Conservation (phyloP, 352 stramenopile genomes). For the Globisporangium solare region DNA sequence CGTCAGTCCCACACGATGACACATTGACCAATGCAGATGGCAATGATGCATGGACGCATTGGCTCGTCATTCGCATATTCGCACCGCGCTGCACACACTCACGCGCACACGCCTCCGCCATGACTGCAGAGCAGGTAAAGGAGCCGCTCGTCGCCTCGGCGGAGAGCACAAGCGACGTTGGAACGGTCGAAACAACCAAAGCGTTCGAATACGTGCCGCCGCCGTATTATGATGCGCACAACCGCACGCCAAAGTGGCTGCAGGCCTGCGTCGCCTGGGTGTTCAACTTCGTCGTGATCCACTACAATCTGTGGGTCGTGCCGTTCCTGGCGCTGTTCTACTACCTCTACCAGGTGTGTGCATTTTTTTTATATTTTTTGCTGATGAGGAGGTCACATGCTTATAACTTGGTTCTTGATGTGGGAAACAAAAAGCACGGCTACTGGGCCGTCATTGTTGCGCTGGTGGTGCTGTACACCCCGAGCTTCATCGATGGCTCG, state of each 20-base stretch:
- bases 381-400: too few relatives aligned
- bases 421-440: conserved; percentile 21
- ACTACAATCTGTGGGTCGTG: conserved; percentile 71
- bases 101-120: too few relatives aligned
- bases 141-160: too few relatives aligned
- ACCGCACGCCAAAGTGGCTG: conserved; percentile 35
- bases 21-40: too few relatives aligned
- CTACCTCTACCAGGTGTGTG: conserved; percentile 43
- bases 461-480: conserved; percentile 53
- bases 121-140: too few relatives aligned
- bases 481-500: too few relatives aligned
- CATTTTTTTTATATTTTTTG: background rate
- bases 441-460: conserved; percentile 52
- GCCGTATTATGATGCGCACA: conserved; percentile 39
- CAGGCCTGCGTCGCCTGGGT: conserved; percentile 32
- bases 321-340: conserved; percentile 52
- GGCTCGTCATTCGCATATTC: too few relatives aligned
- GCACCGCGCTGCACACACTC: too few relatives aligned
- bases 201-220: conserved; percentile 42
- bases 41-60: too few relatives aligned
- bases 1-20: too few relatives aligned
- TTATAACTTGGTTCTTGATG: background rate
- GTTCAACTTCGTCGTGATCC: conserved; percentile 63
- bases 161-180: too few relatives aligned
- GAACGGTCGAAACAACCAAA: background rate